Base-by-base conservation (phyloP, 208 protist species). In the Acanthamoeba lenticulata region DNA sequence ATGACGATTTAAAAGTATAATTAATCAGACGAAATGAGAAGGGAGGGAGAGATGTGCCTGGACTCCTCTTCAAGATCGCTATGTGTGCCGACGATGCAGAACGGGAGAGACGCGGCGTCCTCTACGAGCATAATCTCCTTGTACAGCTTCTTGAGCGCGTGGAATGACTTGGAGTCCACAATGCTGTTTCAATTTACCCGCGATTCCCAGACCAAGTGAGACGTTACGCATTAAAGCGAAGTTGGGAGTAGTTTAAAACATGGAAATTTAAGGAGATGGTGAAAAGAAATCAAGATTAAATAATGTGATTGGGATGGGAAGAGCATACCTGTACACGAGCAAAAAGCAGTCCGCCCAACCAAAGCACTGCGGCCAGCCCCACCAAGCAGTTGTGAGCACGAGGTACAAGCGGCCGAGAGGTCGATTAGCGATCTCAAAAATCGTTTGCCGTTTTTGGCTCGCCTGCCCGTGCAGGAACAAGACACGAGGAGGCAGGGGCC, bases 81-180 rank as follows among this genome's bases (percentile, higher is more conserved):
- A 29, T 74, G 65, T 40, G 65, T 74, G 65, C 65, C 65, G n/a
- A 74, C 65, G 29, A 74, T 74, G 65, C 65, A 74, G 9, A 74
- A 74, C 27, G 65, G 65, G 7, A 74, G 65, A 40, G 65, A 74
- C 1, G 65, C 65, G 65, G 65, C 65, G 65, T 74, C 65, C 65
- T 74, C 65, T 42, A 74, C 36, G 19, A 74, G 65, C 65, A 74
- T 74, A 74, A 74, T 74, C 65, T 74, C 65, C 36, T 74, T 74
- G 65, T 74, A 74, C 65, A 74, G 65, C 36, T 74, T 74, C 36
- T 74, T 74, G 13, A 74, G 65, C 29, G 29, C 65, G 65, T 74
- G 65, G 65, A 74, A 74, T 15, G 65, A 74, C 29, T 74, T 74
- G 9, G 65, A 74, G 65, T 74, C 65, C 65, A 29, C 65, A 29